Evolutionary conservation across 2,329 filamentous ascomycete species (phyloP).

Genomic region (Alternaria sp.): DNA sequence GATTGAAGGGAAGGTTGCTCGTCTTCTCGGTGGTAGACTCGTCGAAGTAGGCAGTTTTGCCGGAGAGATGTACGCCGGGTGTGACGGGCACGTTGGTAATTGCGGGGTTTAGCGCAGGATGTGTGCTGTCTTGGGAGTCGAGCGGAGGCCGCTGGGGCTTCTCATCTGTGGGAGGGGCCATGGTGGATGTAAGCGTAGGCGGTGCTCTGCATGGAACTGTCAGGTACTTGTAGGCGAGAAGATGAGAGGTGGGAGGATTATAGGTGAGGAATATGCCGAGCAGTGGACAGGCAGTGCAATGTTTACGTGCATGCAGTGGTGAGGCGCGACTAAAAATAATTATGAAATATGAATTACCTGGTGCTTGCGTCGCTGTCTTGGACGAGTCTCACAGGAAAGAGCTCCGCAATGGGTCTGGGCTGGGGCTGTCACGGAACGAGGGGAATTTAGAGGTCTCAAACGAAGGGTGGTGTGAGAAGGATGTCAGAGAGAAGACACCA

Average conservation of each 20-base stretch:
- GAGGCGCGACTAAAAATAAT: background rate
- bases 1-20: slow-evolving; percentile 36
- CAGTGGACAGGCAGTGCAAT: slow-evolving; percentile 5
- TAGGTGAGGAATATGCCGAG: background rate
- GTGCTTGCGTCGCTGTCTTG: background rate
- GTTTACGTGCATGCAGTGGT: background rate
- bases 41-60: slow-evolving; percentile 48
- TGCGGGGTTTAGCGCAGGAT: slow-evolving; percentile 50
- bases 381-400: slow-evolving; percentile 13
- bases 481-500: background rate
- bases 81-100: slow-evolving; percentile 52
- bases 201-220: slow-evolving; percentile 32
- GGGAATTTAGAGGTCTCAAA: background rate
- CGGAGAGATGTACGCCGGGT: slow-evolving; percentile 47
- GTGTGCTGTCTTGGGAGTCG: slow-evolving; percentile 35
- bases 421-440: slow-evolving; percentile 8
- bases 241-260: slow-evolving; percentile 7
- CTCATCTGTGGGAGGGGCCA: slow-evolving; percentile 34
- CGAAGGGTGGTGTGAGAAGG: background rate
- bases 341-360: slow-evolving; percentile 11
- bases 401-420: slow-evolving; percentile 6
- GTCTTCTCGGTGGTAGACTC: slow-evolving; percentile 20
- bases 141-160: slow-evolving; percentile 25
- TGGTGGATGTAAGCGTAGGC: slow-evolving; percentile 20
- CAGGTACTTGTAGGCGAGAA: slow-evolving; percentile 12